Conservation (phyloP, 148 eudicot species). For the Rhododendron mucronatum region DNA sequence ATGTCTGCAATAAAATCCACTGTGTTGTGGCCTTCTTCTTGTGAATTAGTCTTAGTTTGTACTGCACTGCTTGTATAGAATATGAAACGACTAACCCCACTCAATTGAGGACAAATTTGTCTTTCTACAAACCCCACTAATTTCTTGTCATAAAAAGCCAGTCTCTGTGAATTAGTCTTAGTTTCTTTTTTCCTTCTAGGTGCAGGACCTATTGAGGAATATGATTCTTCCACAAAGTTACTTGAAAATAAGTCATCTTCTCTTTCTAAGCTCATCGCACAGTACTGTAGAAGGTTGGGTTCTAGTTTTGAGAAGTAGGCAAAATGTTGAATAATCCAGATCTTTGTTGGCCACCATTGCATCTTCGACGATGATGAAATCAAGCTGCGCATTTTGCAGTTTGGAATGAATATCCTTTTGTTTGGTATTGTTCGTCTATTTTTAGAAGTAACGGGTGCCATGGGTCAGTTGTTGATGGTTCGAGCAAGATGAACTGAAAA, state of each 20-base stretch:
- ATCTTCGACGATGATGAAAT: neutral
- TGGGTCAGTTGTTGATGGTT: neutral
- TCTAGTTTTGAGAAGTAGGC: conserved; percentile 15
- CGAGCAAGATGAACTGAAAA: neutral
- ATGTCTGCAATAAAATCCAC: neutral
- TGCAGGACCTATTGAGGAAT: neutral
- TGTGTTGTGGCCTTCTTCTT: neutral
- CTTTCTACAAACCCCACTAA: too few relatives aligned
- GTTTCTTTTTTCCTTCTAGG: neutral
- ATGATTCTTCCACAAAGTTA: too few relatives aligned
- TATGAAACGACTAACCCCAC: too few relatives aligned
- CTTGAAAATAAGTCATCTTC: conserved; percentile 45
- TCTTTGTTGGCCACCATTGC: neutral
- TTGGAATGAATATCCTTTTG: neutral
- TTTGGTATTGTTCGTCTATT: neutral
- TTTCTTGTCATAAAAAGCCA: too few relatives aligned
- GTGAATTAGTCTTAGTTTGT: neutral
- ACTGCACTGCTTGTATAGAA: too few relatives aligned
- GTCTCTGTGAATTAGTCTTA: neutral
- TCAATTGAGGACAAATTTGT: too few relatives aligned
- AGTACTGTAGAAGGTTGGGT: conserved; percentile 35
- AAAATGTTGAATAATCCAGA: neutral
- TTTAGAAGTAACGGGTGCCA: neutral
- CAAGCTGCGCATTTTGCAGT: neutral
- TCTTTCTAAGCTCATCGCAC: conserved; percentile 71